Percentiles rank a stretch among this genome's conserved stretches.
phyloP scores from a whole-genome alignment of 495 filamentous ascomycete genomes.

The Penicillium ochrochloron region DNA sequence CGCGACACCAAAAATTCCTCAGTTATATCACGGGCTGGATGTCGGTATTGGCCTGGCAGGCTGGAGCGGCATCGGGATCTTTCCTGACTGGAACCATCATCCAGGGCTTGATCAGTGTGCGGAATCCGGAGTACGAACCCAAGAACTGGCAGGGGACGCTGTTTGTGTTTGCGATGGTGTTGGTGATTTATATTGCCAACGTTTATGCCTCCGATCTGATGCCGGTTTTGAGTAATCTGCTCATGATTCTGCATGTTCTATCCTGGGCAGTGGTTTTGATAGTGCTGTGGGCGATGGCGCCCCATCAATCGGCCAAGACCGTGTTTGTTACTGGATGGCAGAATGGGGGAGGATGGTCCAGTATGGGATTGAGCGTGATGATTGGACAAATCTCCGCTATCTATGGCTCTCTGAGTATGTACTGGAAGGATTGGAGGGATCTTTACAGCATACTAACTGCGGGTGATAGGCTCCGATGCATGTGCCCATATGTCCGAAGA shows the following conservation, averaged over 20 bases:
- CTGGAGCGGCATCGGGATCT: constrained; percentile 39
- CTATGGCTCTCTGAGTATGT: constrained; percentile 38
- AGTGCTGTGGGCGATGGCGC: constrained; percentile 48
- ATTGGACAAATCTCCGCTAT: constrained; percentile 53
- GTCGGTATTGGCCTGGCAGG: constrained; percentile 48
- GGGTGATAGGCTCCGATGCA: constrained; percentile 36
- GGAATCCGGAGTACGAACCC: constrained; percentile 39
- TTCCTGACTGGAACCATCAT: constrained; percentile 53
- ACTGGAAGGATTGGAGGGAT: background rate
- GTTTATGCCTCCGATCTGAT: constrained; percentile 43
- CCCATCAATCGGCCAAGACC: constrained; percentile 37
- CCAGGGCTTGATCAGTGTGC: constrained; percentile 46
- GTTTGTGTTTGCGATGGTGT: constrained; percentile 48
- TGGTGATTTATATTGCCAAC: constrained; percentile 48
- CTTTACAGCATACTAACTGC: background rate
- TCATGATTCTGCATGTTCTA: constrained; percentile 46
- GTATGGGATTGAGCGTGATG: constrained; percentile 51
- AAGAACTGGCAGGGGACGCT: constrained; percentile 50
- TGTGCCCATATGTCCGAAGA: constrained; percentile 52
- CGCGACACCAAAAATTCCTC: constrained; percentile 44
- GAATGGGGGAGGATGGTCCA: constrained; percentile 54
- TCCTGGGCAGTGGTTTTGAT: constrained; percentile 42
- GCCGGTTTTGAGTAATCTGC: constrained; percentile 43
- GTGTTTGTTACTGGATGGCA: constrained; percentile 51
- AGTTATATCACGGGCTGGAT: constrained; percentile 58